These are phyloP conservation scores for Rosa hybrid DNA, from an alignment of 331 rosid genomes.

Conservation along the genomic window DNA sequence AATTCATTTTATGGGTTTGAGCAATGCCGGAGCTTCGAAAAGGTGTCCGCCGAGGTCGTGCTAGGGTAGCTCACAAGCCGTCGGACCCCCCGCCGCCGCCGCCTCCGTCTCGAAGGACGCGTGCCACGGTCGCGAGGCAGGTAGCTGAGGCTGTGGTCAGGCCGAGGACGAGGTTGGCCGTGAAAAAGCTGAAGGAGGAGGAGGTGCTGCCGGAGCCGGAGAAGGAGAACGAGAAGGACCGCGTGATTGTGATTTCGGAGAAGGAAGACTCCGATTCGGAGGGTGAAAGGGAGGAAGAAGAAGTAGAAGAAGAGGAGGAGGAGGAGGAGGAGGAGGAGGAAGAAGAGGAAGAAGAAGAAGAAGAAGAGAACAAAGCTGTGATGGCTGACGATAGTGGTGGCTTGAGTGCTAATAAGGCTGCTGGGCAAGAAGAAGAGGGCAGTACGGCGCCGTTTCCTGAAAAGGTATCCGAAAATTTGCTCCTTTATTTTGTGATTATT, in stretches of 20 bases:
- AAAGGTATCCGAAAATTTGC: slow-evolving; percentile 44
- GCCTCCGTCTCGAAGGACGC: slow-evolving; percentile 49
- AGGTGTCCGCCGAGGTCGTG: slow-evolving; percentile 77
- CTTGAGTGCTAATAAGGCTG: slow-evolving; percentile 82
- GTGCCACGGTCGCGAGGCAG: slow-evolving; percentile 73
- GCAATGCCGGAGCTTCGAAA: slow-evolving; percentile 91
- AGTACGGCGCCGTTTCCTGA: slow-evolving; percentile 88
- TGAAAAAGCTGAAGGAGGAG: slow-evolving; percentile 36
- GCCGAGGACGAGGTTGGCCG: slow-evolving; percentile 57
- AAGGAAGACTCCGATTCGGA: slow-evolving; percentile 41
- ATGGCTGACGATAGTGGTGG: slow-evolving; percentile 96
- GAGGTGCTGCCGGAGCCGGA: slow-evolving; percentile 30
- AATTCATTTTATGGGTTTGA: slow-evolving; percentile 75
- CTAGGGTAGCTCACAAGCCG: slow-evolving; percentile 53
- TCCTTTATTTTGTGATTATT: neutral
- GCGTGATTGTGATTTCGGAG: slow-evolving; percentile 64
- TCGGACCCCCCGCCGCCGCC: slow-evolving; percentile 44
- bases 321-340: neutral
- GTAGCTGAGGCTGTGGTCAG: slow-evolving; percentile 43
- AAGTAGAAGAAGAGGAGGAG: slow-evolving; percentile 6
- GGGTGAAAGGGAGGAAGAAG: slow-evolving; percentile 19
- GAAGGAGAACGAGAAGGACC: slow-evolving; percentile 32
- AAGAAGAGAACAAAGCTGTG: slow-evolving; percentile 40
- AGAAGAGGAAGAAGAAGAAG: neutral
- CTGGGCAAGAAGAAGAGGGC: slow-evolving; percentile 78